Base-by-base conservation (phyloP, 2,329 filamentous ascomycete species). In the Epicoccum sorghinum region DNA sequence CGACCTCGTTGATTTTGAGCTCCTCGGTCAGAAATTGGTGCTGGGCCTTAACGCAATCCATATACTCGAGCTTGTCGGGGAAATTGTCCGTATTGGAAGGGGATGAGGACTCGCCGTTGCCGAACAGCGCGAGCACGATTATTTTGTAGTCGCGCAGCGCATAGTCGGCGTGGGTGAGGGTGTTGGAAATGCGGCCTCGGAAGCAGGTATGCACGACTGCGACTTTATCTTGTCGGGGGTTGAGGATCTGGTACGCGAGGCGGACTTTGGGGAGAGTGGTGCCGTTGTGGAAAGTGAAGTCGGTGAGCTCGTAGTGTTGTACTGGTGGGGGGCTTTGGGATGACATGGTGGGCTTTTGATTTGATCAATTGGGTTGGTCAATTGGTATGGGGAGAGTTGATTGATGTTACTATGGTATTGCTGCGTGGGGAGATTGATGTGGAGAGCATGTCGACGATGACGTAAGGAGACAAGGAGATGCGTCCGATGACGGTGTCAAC, bases 121-220 rank as follows among this genome's bases (percentile, higher is more conserved):
- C 80, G 33, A 85, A 75, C 0, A 85, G 72, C 0, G 80, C 82
- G 1, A 78, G 74, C 9, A 83, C 70, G 33, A 85, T 75, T 49
- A 84, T 77, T 59, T 77, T 82, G 70, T 82, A 81, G 23, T 72
- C 55, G 29, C 80, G 66, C 1, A 82, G 64, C 0, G 77, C 75
- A 4, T 75, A 74, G 4, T 68, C 43, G 42, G 78, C 71, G 58
- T 82, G 83, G 39, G 74, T 81, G 3, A 80, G 60, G 1, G 83
- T 84, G 2, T 69, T 75, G 27, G 77, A 75, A 14, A 86, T 77
- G 7, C 75, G 75, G 23, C 83, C 83, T 4, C 78, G 77, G 64
- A 82, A 86, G 66, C 83, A 86, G 2, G 82, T 85, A 23, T 80
- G 77, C 10, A 86, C 77, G 12, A 85, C 66, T 7, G 67, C 66